Percentiles rank a stretch among this genome's conserved stretches.
Evolutionary conservation across 352 stramenopile genomes (phyloP).

Genomic region (Aphanomyces euteiches): DNA sequence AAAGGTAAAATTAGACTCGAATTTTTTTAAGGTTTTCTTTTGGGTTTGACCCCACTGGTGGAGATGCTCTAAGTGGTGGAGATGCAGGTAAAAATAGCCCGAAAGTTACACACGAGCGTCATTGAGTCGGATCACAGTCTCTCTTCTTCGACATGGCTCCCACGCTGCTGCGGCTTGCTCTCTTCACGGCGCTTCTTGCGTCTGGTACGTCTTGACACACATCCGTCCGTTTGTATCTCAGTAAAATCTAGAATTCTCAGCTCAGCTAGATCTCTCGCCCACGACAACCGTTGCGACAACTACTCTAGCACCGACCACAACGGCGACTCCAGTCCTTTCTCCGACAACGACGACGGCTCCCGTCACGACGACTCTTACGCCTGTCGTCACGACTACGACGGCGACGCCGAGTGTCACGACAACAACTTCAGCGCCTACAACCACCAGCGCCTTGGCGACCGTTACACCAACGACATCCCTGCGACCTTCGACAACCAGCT

Average conservation of each 20-base stretch:
- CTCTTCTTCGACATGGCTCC: neutral
- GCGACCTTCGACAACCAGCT: neutral
- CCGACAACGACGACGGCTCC: neutral
- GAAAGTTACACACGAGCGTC: neutral
- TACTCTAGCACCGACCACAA: conserved; percentile 6
- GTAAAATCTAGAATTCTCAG: neutral
- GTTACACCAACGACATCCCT: neutral
- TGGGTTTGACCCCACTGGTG: too few species aligned
- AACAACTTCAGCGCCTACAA: neutral
- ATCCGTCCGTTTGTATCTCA: too few species aligned
- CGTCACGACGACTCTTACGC: neutral
- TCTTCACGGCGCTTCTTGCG: neutral
- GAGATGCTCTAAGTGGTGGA: too few species aligned
- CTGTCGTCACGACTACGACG: neutral
- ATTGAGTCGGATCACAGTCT: conserved; percentile 1
- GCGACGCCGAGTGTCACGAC: neutral
- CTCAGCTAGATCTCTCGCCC: neutral
- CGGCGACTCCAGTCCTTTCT: neutral
- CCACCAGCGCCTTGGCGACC: neutral
- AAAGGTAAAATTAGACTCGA: too few species aligned
- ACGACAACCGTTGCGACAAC: conserved; percentile 1
- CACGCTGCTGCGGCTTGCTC: neutral
- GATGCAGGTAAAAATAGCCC: conserved; percentile 3
- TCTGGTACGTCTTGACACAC: neutral
- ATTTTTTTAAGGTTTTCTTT: too few species aligned